A percentile compares a stretch with the other conserved stretches of the same genome.
Conservation (phyloP, 805 yeast species). For the Ogataea naganishii region DNA sequence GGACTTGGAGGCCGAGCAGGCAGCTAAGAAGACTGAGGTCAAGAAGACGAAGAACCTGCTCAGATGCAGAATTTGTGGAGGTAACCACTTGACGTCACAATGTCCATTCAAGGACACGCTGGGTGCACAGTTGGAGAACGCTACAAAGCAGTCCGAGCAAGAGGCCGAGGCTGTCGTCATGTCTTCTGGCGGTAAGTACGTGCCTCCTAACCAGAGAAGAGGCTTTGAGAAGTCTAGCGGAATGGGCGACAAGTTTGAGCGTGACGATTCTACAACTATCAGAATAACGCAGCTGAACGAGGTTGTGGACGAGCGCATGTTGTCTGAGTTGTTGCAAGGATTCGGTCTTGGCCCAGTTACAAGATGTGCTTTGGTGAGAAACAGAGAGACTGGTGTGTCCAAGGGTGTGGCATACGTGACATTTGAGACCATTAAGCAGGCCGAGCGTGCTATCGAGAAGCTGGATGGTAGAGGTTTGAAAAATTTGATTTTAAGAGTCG, state of each 20-base stretch:
- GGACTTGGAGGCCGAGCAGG: constrained; percentile 64
- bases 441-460: constrained; percentile 66
- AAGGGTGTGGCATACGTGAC: constrained; percentile 95
- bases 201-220: constrained; percentile 2
- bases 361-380: constrained; percentile 79
- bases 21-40: constrained; percentile 35
- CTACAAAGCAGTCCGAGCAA: too few species aligned
- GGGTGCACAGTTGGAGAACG: constrained; percentile 38
- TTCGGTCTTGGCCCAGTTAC: constrained; percentile 53
- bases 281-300: constrained; percentile 88
- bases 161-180: too few species aligned
- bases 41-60: constrained; percentile 34
- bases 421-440: constrained; percentile 56
- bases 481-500: constrained; percentile 69
- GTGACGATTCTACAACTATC: constrained; percentile 83
- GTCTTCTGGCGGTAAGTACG: constrained; percentile 8
- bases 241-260: constrained; percentile 32
- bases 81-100: constrained; percentile 85
- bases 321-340: constrained; percentile 64
- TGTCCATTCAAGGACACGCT: constrained; percentile 94
- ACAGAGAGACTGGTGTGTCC: constrained; percentile 88
- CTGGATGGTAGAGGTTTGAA: constrained; percentile 90
- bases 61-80: constrained; percentile 87
- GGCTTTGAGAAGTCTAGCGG: constrained; percentile 11
- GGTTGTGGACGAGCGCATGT: constrained; percentile 71